Base-by-base conservation (phyloP, 2,329 filamentous ascomycete species). In the Gremmenia infestans region DNA sequence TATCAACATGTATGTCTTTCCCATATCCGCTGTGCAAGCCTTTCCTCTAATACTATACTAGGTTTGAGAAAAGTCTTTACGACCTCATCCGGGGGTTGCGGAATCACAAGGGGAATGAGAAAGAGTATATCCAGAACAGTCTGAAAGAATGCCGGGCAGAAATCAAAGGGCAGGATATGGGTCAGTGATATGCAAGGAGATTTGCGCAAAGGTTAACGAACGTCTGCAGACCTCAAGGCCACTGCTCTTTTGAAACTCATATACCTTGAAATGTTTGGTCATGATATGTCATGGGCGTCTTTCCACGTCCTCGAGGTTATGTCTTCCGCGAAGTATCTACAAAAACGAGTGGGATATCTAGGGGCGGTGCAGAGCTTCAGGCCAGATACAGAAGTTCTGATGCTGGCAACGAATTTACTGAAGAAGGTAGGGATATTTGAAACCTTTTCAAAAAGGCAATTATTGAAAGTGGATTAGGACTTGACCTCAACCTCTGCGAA, bases 291-390 rank as follows among this genome's bases (percentile, higher is more conserved):
- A 3, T 99, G 94, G 94, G 94, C 94, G 4, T 92, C 92, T 12
- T 99, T 99, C 75, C 90, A 99, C 72, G 93, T 97, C 52, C 86
- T 99, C 48, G 94, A 99, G 76, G 94, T 99, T 74, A 99, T 99
- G 94, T 96, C 92, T 39, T 96, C 91, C 40, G 80, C 88, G 48
- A 97, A 97, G 71, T 96, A 96, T 72, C 82, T 91, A 64, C 93
- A 97, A 73, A 99, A 99, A 75, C 83, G 93, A 62, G 91, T 97
- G 46, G 94, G 93, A 56, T 99, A 99, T 72, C 79, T 99, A 19
- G 93, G 89, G 14, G 94, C 94, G 8, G 91, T 96, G 32, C 94
- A 99, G 78, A 97, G 88, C 77, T 99, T 97, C 73, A 85, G 93
- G 22, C 82, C 92, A 2, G 93, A 97, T 67, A 99, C 94, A 2